Percentiles rank a stretch among this genome's conserved stretches.
phyloP scores from a whole-genome alignment of 2,329 filamentous ascomycete species.

The Neobulgaria alba region DNA sequence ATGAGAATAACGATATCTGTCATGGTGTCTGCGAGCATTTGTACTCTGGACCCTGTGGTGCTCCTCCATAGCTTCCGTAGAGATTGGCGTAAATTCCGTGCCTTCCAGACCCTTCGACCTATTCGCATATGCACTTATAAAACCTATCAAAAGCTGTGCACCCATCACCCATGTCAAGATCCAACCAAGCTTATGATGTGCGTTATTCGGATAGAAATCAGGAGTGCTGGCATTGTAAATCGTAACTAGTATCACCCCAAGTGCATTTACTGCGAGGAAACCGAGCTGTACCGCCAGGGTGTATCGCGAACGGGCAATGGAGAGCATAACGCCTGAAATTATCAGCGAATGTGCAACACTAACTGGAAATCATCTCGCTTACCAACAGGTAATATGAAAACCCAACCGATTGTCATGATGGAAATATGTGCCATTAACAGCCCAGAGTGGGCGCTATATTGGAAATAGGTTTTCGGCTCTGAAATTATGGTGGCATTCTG shows the following conservation, averaged over 20 bases:
- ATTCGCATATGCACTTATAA: constrained; percentile 22
- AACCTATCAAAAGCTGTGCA: constrained; percentile 56
- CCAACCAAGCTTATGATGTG: constrained; percentile 88
- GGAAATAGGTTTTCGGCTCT: constrained; percentile 32
- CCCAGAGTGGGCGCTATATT: constrained; percentile 31
- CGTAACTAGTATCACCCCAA: constrained; percentile 56
- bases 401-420: constrained; percentile 62
- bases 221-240: constrained; percentile 76
- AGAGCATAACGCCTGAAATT: constrained; percentile 60
- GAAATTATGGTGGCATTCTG: constrained; percentile 3
- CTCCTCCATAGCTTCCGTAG: constrained; percentile 45
- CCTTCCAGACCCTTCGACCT: constrained; percentile 38
- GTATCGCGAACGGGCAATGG: constrained; percentile 68
- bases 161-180: constrained; percentile 63
- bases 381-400: constrained; percentile 62
- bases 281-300: constrained; percentile 60
- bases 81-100: constrained; percentile 54
- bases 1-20: constrained; percentile 51
- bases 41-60: constrained; percentile 41
- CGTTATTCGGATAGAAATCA: constrained; percentile 77
- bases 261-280: constrained; percentile 55
- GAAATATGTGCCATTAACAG: constrained; percentile 50
- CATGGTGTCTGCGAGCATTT: constrained; percentile 30
- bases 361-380: constrained; percentile 29
- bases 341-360: not conserved